Conservation (phyloP, 2,329 filamentous ascomycete species). For the Simplicillium sp. region DNA sequence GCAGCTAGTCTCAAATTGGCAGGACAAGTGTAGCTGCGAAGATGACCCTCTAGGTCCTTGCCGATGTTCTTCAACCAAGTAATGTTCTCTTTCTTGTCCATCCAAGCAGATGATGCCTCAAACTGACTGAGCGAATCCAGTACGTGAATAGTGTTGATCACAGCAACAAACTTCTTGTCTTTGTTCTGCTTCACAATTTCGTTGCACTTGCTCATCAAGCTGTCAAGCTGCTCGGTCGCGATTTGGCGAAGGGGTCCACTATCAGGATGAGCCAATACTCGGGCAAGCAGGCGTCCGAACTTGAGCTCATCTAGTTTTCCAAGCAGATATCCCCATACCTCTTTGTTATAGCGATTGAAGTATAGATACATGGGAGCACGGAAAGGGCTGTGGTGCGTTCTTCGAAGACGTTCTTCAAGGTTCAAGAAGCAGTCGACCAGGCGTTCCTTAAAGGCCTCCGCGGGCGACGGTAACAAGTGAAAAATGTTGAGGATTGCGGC, state of each 20-base stretch:
- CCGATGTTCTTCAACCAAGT: conserved; percentile 57
- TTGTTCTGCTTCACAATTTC: conserved; percentile 55
- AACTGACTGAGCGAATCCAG: conserved; percentile 69
- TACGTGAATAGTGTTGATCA: conserved; percentile 82
- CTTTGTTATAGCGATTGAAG: conserved; percentile 83
- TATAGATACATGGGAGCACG: conserved; percentile 84
- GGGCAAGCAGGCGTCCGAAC: conserved; percentile 85
- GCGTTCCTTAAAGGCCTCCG: conserved; percentile 82
- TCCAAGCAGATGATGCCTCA: conserved; percentile 57
- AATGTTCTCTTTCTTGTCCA: conserved; percentile 55
- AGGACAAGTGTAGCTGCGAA: conserved; percentile 61
- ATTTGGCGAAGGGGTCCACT: conserved; percentile 67
- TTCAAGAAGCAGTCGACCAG: conserved; percentile 86
- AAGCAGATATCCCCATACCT: conserved; percentile 76
- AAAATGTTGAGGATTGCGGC: conserved; percentile 95
- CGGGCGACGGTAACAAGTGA: conserved; percentile 84
- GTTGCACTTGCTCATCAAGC: conserved; percentile 58
- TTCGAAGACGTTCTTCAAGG: conserved; percentile 72
- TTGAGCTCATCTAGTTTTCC: conserved; percentile 72
- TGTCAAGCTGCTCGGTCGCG: conserved; percentile 63
- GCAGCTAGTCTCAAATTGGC: conserved; percentile 70
- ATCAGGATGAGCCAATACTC: conserved; percentile 67
- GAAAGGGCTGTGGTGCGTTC: conserved; percentile 89
- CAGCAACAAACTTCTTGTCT: conserved; percentile 58
- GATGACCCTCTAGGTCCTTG: conserved; percentile 67